These are phyloP conservation scores for Hyphopichia buzzinii DNA, from an alignment of 1,139 yeast species.

Conservation along the genomic window DNA sequence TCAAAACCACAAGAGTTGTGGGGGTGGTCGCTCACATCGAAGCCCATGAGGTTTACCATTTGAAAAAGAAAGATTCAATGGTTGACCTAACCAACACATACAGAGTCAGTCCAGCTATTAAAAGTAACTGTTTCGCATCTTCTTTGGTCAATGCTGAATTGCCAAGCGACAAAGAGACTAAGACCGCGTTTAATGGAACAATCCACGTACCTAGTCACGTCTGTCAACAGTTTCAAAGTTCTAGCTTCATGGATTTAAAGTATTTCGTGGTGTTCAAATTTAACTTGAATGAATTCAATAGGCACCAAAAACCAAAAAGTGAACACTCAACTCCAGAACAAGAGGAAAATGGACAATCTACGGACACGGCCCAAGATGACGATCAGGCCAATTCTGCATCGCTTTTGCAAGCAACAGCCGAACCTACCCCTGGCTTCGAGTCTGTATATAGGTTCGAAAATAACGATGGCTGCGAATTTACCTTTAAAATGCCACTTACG, in stretches of 20 bases:
- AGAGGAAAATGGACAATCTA: not conserved
- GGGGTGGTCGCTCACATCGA: conserved; percentile 38
- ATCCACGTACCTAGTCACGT: conserved; percentile 33
- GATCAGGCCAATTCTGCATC: not conserved
- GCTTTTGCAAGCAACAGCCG: not conserved
- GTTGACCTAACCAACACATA: conserved; percentile 27
- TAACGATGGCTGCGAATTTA: conserved; percentile 30
- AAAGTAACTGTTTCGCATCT: conserved; percentile 34
- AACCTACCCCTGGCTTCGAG: conserved; percentile 1
- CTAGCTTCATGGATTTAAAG: conserved; percentile 35
- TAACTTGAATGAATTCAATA: conserved; percentile 27
- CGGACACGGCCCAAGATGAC: not conserved
- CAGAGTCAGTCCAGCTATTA: conserved; percentile 37
- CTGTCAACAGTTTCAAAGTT: conserved; percentile 39
- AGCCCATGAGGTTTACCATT: conserved; percentile 40
- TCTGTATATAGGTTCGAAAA: conserved; percentile 23
- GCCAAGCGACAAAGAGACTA: conserved; percentile 7
- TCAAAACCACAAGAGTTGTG: conserved; percentile 22
- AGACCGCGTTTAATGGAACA: conserved; percentile 20
- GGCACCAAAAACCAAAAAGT: conserved; percentile 1
- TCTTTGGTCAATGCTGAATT: conserved; percentile 20
- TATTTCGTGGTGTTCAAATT: conserved; percentile 41
- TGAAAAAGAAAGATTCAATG: conserved; percentile 9
- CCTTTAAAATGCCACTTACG: conserved; percentile 32
- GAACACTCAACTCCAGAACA: conserved; percentile 1